Percentiles rank a stretch among this genome's conserved stretches.
Conservation (phyloP, 768 basidiomycete species). For the Terana coerulea region DNA sequence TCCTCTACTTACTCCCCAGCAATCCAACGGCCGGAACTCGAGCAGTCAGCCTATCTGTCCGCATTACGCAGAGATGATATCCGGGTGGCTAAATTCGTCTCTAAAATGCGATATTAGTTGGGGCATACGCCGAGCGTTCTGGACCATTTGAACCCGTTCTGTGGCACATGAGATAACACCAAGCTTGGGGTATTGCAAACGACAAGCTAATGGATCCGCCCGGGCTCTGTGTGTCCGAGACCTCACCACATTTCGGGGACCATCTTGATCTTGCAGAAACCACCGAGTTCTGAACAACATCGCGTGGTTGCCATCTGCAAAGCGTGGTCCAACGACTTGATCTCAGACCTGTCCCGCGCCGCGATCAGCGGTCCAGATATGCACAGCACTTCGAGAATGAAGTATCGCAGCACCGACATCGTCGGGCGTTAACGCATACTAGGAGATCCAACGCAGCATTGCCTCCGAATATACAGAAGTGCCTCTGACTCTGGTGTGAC, state of each 20-base stretch:
- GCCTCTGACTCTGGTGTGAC: not conserved
- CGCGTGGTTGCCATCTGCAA: not conserved
- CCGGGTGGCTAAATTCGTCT: not conserved
- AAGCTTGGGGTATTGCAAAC: not conserved
- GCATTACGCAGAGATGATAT: conserved; percentile 1
- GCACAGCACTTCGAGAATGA: not conserved
- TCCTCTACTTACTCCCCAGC: no score
- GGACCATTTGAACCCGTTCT: not conserved
- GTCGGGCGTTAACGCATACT: no score
- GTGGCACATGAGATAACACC: not conserved
- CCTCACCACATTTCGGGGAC: no score
- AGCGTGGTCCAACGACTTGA: not conserved
- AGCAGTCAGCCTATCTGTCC: not conserved
- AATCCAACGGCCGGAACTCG: not conserved
- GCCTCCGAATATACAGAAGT: conserved; percentile 1
- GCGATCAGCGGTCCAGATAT: not conserved
- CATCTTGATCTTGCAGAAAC: not conserved
- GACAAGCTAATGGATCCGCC: conserved; percentile 4
- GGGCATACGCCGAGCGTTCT: not conserved
- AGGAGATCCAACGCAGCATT: not conserved
- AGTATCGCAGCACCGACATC: no score
- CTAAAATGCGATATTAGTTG: not conserved
- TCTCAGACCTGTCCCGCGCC: no score
- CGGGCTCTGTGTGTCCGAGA: no score
- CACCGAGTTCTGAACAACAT: not conserved